These are phyloP conservation scores for Rhodotorula toruloides DNA, from an alignment of 768 basidiomycete genomes.

Conservation along the genomic window DNA sequence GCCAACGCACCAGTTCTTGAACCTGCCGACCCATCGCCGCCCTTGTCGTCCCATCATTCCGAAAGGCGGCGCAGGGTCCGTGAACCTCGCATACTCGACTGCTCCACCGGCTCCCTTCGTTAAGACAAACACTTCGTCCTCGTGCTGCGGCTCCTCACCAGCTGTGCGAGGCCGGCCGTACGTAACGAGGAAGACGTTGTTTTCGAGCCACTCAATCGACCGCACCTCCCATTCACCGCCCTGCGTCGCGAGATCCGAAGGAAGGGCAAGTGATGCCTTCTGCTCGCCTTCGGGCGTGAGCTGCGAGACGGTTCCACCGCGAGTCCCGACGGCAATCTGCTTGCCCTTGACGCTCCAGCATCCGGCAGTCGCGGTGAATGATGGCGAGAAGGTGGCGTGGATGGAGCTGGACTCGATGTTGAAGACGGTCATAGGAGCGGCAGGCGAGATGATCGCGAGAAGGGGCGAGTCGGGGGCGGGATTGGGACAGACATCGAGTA, in stretches of 20 bases:
- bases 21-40: slow-evolving; percentile 10
- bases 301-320: slow-evolving; percentile 44
- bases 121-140: slow-evolving; percentile 46
- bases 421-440: slow-evolving; percentile 16
- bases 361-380: slow-evolving; percentile 35
- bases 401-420: slow-evolving; percentile 18
- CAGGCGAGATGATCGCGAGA: slow-evolving; percentile 30
- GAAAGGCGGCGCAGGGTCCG: slow-evolving; percentile 45
- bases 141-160: slow-evolving; percentile 42
- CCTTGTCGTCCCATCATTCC: slow-evolving; percentile 45
- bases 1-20: slow-evolving; percentile 24
- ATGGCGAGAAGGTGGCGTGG: not conserved
- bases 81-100: slow-evolving; percentile 16
- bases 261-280: slow-evolving; percentile 45
- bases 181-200: slow-evolving; percentile 48
- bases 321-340: slow-evolving; percentile 47
- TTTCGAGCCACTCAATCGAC: slow-evolving; percentile 50
- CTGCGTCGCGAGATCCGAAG: slow-evolving; percentile 23
- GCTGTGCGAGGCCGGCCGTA: slow-evolving; percentile 39
- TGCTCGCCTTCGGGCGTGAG: slow-evolving; percentile 48
- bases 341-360: slow-evolving; percentile 52
- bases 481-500: slow-evolving; percentile 38
- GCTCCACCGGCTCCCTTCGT: not conserved
- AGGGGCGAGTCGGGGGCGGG: slow-evolving; percentile 24
- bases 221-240: slow-evolving; percentile 12